A percentile compares a stretch with the other conserved stretches of the same genome.
phyloP scores from a whole-genome alignment of 352 stramenopile species.

The Blastocystis sp. region DNA sequence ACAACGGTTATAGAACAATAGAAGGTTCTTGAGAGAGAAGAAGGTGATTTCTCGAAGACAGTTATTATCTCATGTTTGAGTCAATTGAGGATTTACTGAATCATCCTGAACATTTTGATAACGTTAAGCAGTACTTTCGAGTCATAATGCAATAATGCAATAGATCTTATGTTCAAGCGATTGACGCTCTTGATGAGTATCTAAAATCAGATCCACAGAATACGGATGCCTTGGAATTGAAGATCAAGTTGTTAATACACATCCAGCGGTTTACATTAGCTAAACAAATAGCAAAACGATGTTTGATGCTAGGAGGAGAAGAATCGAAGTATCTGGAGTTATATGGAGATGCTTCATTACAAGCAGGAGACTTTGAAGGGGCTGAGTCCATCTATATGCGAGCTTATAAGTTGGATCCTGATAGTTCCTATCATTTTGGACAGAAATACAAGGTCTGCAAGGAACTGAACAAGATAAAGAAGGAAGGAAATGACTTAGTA shows the following conservation, averaged over 20 bases:
- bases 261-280: not conserved
- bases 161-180: slow-evolving; percentile 3
- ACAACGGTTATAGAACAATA: not conserved
- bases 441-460: not conserved
- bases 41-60: not conserved
- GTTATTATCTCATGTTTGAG: slow-evolving; percentile 11
- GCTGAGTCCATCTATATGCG: not conserved
- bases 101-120: not conserved
- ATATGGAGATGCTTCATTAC: not conserved
- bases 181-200: slow-evolving; percentile 18
- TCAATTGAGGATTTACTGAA: slow-evolving; percentile 19
- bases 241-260: not conserved
- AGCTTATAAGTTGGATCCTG: slow-evolving; percentile 30
- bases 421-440: slow-evolving; percentile 23
- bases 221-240: slow-evolving; percentile 21
- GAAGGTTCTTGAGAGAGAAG: not conserved
- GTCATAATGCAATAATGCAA: not conserved
- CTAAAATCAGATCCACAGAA: slow-evolving; percentile 25
- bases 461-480: slow-evolving; percentile 32
- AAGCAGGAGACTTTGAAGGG: slow-evolving; percentile 18
- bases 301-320: slow-evolving; percentile 51
- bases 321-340: slow-evolving; percentile 40
- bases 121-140: not conserved
- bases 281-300: slow-evolving; percentile 26
- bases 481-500: slow-evolving; percentile 33